These are phyloP conservation scores for Rhizophora mangle DNA, from an alignment of 345 rosid species.

Conservation along the genomic window DNA sequence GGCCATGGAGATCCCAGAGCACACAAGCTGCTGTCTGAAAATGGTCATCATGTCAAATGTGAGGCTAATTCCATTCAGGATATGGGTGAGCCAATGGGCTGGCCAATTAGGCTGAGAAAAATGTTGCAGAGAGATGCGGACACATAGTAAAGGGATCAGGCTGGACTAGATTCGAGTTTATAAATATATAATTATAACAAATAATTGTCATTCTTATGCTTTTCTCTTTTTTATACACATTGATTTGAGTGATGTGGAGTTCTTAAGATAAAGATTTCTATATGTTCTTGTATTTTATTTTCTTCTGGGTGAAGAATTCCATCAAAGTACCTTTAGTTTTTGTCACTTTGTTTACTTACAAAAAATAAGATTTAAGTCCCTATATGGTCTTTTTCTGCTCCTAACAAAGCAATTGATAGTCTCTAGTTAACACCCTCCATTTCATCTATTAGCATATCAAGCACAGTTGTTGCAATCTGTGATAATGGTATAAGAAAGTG, in stretches of 20 bases:
- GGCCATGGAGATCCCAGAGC: conserved; percentile 25
- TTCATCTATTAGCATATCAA: not conserved
- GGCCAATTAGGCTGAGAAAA: conserved; percentile 1
- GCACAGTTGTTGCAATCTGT: not conserved
- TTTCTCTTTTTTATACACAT: no score
- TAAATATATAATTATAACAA: no score
- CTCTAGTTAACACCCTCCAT: not conserved
- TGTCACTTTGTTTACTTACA: not conserved
- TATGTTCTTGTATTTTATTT: no score
- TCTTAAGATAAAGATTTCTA: no score
- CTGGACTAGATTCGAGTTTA: no score
- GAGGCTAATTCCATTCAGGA: not conserved
- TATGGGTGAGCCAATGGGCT: not conserved
- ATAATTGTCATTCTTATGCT: no score
- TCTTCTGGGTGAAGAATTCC: no score
- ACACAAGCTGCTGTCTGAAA: conserved; percentile 22
- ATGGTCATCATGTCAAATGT: conserved; percentile 11
- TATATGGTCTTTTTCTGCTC: not conserved
- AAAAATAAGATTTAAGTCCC: not conserved
- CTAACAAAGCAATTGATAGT: not conserved
- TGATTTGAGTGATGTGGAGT: no score
- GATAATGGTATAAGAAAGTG: not conserved
- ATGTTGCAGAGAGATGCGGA: no score
- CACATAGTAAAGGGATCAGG: no score
- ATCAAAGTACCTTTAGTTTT: not conserved